Conservation (phyloP, 495 filamentous ascomycete genomes). For the Entonaema liquescens region DNA sequence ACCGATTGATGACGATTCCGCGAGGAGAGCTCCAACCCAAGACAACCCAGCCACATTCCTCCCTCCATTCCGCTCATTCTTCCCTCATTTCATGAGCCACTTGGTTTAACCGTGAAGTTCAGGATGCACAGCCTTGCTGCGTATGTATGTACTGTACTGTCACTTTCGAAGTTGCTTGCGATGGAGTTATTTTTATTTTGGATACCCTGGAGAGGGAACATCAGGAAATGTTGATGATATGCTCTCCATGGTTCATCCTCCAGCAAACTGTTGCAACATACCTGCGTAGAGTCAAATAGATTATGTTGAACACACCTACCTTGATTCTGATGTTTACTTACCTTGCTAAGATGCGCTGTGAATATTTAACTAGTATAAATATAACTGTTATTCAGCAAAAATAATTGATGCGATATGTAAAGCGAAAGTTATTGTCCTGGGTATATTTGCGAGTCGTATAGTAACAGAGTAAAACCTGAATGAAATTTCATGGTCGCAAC, state of each 20-base stretch:
- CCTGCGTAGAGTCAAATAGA: slow-evolving; percentile 16
- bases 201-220: background rate
- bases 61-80: background rate
- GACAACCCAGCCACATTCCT: slow-evolving; percentile 31
- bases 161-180: background rate
- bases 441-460: background rate
- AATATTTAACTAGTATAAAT: background rate
- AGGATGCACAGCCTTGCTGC: slow-evolving; percentile 17
- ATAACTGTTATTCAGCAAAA: background rate
- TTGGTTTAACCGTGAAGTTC: slow-evolving; percentile 33
- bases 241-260: slow-evolving; percentile 6
- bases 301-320: slow-evolving; percentile 7
- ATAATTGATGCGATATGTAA: slow-evolving; percentile 12
- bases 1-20: slow-evolving; percentile 34
- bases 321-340: slow-evolving; percentile 5
- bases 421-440: slow-evolving; percentile 15
- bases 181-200: slow-evolving; percentile 1
- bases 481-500: slow-evolving; percentile 24
- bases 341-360: background rate
- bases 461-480: background rate
- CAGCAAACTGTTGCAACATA: slow-evolving; percentile 3
- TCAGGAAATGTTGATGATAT: slow-evolving; percentile 1
- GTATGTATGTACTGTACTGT: background rate
- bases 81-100: slow-evolving; percentile 34
- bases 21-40: slow-evolving; percentile 25